Percentiles rank a stretch among this genome's conserved stretches.
These are phyloP conservation scores for Penicillium odoratum DNA, from an alignment of 495 filamentous ascomycete genomes.

Conservation along the genomic window DNA sequence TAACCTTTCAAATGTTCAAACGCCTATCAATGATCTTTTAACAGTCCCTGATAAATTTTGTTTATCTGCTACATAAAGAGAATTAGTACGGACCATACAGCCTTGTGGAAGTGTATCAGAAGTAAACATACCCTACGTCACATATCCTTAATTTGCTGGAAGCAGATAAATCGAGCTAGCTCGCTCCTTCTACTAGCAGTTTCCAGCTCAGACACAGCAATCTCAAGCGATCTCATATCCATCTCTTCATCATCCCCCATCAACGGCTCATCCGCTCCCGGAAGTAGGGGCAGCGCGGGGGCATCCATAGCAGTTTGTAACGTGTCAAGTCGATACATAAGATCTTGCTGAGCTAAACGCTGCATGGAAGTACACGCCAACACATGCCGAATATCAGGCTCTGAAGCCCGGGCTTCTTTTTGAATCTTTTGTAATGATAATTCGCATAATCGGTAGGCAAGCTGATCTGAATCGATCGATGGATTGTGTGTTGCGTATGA, in stretches of 20 bases:
- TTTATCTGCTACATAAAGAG: neutral
- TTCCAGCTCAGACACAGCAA: conserved; percentile 23
- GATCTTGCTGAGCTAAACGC: conserved; percentile 22
- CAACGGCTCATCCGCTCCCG: conserved; percentile 13
- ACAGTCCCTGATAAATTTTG: neutral
- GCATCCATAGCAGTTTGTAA: conserved; percentile 8
- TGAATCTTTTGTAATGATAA: conserved; percentile 29
- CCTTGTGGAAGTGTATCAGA: neutral
- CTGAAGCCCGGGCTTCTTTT: conserved; percentile 24
- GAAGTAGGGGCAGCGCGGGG: conserved; percentile 13
- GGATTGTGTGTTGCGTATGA: conserved; percentile 15
- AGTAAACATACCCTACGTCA: conserved; percentile 1
- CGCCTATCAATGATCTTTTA: too few relatives aligned
- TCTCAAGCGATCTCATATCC: conserved; percentile 23
- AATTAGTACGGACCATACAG: neutral
- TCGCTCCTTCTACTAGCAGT: conserved; percentile 19
- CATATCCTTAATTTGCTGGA: conserved; percentile 26
- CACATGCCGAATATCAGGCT: conserved; percentile 27
- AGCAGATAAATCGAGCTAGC: conserved; percentile 24
- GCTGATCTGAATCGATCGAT: conserved; percentile 23
- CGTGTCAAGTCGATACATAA: conserved; percentile 20
- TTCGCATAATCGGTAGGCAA: conserved; percentile 28
- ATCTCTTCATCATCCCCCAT: conserved; percentile 20
- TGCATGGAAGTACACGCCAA: conserved; percentile 29
- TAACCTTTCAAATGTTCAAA: too few relatives aligned